A percentile compares a stretch with the other conserved stretches of the same genome.
phyloP scores from a whole-genome alignment of 805 yeast genomes.

The Pichia californica region DNA sequence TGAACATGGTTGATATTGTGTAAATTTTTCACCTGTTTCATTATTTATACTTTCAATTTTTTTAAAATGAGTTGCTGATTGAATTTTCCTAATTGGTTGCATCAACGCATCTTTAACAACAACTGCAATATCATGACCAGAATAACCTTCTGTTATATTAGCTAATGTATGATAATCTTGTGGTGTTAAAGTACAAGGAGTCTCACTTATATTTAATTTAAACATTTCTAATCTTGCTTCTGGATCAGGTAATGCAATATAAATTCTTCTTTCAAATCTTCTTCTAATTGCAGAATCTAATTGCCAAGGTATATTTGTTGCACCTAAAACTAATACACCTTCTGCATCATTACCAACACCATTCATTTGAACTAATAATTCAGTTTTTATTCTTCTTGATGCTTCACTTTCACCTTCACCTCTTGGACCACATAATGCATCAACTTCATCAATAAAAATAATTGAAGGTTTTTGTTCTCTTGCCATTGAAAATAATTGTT shows the following conservation, averaged over 20 bases:
- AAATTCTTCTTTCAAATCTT: constrained; percentile 91
- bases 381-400: constrained; percentile 91
- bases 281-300: constrained; percentile 95
- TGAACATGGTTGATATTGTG: constrained; percentile 81
- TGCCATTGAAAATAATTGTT: constrained; percentile 92
- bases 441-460: constrained; percentile 96
- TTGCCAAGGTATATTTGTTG: constrained; percentile 99
- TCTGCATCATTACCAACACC: constrained; percentile 94
- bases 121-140: constrained; percentile 96
- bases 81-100: constrained; percentile 96
- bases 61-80: constrained; percentile 92
- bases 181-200: constrained; percentile 71
- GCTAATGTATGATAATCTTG: constrained; percentile 76
- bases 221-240: constrained; percentile 92
- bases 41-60: constrained; percentile 40
- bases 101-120: constrained; percentile 95
- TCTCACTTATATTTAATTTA: constrained; percentile 83
- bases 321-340: constrained; percentile 93
- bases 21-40: constrained; percentile 27
- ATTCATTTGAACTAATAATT: constrained; percentile 94
- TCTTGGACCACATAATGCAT: constrained; percentile 95
- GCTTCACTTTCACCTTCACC: constrained; percentile 99
- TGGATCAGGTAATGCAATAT: constrained; percentile 91
- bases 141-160: constrained; percentile 93
- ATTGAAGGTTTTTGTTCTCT: constrained; percentile 93